Base-by-base conservation (phyloP, 2,329 filamentous ascomycete genomes). In the Arthrobotrys sinensis region DNA sequence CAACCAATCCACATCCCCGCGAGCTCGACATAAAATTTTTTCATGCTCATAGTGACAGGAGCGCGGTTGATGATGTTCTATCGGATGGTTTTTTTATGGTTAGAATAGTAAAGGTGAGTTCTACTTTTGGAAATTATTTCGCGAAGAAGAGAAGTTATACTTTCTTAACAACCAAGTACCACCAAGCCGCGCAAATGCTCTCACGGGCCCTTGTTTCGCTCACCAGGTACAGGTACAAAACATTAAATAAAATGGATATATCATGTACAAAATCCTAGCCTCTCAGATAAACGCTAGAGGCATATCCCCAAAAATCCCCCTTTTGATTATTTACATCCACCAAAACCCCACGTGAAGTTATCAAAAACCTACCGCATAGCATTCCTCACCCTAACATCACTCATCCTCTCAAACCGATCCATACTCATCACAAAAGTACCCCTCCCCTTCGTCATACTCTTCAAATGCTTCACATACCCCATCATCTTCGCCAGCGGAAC, bases 401-500 rank as follows among this genome's bases (percentile, higher is more conserved):
- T 88, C 86, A 93, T 89, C 82, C 86, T 88, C 85, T 93, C 91
- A 83, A 92, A 93, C 43, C 88, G 87, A 85, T 93, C 91, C 57
- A 92, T 89, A 79, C 85, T 88, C 91, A 93, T 93, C 3, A 92
- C 89, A 83, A 93, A 93, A 1, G 91, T 92, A 0, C 91, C 91
- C 69, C 96, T 88, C 0, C 96, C 96, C 1, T 91, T 92, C 2
- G 95, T 99, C 86, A 97, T 88, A 84, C 93, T 94, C 65, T 96
- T 88, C 80, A 99, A 85, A 83, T 96, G 93, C 83, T 93, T 93
- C 81, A 98, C 87, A 84, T 98, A 99, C 48, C 95, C 93, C 40
- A 98, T 91, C 93, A 98, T 97, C 85, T 98, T 95, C 85, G 96
- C 96, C 82, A 98, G 87, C 36, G 96, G 96, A 32, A 98, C 95